Conservation (phyloP, 2,329 filamentous ascomycete species). For the Colletotrichum magnum region DNA sequence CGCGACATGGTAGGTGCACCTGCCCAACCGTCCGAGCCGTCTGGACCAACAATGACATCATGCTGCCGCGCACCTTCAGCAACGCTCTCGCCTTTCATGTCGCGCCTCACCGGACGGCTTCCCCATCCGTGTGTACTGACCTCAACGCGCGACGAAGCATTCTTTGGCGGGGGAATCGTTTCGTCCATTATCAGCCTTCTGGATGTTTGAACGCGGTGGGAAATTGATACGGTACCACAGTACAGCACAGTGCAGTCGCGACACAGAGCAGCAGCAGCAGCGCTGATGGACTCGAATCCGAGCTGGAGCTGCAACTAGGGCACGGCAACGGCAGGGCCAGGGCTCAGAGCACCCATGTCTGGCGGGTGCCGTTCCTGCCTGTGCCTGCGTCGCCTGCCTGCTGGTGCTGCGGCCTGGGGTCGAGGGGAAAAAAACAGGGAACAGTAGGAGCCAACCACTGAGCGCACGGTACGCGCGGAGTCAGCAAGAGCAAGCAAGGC, state of each 20-base stretch:
- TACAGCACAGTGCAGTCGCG: neutral
- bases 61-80: slow-evolving; percentile 8
- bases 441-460: slow-evolving; percentile 6
- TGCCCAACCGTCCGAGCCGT: slow-evolving; percentile 14
- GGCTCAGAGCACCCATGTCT: slow-evolving; percentile 29
- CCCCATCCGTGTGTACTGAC: slow-evolving; percentile 20
- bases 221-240: neutral
- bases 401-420: slow-evolving; percentile 3
- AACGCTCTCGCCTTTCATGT: neutral
- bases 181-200: slow-evolving; percentile 16
- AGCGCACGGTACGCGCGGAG: slow-evolving; percentile 5
- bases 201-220: slow-evolving; percentile 3
- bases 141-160: neutral
- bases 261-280: too few species aligned
- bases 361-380: slow-evolving; percentile 17
- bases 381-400: slow-evolving; percentile 7
- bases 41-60: slow-evolving; percentile 36
- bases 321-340: slow-evolving; percentile 5
- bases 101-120: slow-evolving; percentile 1
- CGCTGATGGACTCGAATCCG: neutral
- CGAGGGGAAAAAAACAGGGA: slow-evolving; percentile 7
- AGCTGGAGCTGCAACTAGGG: slow-evolving; percentile 13
- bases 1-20: slow-evolving; percentile 30
- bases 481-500: slow-evolving; percentile 5
- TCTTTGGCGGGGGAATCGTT: slow-evolving; percentile 22